Conservation (phyloP, 345 rosid genomes). For the Murraya paniculata region DNA sequence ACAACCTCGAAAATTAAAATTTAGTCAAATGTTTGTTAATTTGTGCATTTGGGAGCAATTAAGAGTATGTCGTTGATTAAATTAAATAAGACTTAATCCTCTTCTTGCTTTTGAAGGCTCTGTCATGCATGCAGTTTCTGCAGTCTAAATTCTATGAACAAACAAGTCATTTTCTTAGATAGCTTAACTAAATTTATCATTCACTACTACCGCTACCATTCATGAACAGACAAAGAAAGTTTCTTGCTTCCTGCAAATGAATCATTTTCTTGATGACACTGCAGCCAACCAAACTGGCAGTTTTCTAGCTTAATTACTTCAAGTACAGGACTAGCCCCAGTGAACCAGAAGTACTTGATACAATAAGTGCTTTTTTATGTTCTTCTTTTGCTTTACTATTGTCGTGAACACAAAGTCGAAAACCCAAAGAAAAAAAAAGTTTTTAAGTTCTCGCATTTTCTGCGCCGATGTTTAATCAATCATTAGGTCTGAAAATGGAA, state of each 20-base stretch:
- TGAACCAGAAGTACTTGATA: not conserved
- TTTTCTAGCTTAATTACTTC: not conserved
- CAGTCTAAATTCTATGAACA: constrained; percentile 3
- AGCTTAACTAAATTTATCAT: not conserved
- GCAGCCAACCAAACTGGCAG: not conserved
- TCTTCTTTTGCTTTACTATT: not conserved
- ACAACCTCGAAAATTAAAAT: not conserved
- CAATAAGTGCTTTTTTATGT: not conserved
- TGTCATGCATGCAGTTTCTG: not conserved
- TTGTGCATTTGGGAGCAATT: not conserved
- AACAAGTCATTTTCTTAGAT: not conserved
- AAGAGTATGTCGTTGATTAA: not conserved
- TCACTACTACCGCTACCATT: not conserved
- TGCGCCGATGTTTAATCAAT: not conserved
- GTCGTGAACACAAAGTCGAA: not conserved
- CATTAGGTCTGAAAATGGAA: constrained; percentile 7
- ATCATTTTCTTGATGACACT: not conserved
- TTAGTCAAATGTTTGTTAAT: not conserved
- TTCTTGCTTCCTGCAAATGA: not conserved
- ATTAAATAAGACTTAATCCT: too few relatives aligned
- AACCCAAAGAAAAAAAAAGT: not conserved
- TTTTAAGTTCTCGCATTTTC: not conserved
- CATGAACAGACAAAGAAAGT: not conserved
- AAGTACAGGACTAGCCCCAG: not conserved
- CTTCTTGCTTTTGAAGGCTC: too few relatives aligned